phyloP scores from a whole-genome alignment of 2,329 filamentous ascomycete species.

The Truncatella angustata region DNA sequence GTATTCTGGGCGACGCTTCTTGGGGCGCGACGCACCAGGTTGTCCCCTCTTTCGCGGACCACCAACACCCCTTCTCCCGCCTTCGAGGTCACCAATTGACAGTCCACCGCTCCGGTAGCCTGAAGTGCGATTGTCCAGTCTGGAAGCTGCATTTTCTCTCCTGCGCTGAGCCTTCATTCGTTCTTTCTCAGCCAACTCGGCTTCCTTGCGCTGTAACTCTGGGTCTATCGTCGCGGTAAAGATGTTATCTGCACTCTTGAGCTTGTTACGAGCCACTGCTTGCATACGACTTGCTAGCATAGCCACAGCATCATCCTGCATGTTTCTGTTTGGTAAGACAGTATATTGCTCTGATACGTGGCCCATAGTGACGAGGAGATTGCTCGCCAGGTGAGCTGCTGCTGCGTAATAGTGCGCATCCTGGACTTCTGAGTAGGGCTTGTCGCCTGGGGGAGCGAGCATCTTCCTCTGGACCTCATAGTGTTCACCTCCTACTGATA shows the following conservation, averaged over 20 bases:
- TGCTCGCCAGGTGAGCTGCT: constrained; percentile 66
- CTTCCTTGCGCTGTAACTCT: constrained; percentile 70
- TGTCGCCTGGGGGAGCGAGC: constrained; percentile 60
- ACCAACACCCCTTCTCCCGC: constrained; percentile 46
- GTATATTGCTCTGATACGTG: constrained; percentile 73
- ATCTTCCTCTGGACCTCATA: constrained; percentile 72
- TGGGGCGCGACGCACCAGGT: constrained; percentile 47
- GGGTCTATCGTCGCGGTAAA: constrained; percentile 71
- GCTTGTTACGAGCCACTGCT: constrained; percentile 55
- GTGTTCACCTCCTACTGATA: constrained; percentile 73
- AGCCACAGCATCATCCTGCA: constrained; percentile 70
- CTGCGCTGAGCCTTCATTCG: constrained; percentile 64
- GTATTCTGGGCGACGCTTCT: constrained; percentile 61
- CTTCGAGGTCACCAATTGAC: constrained; percentile 69
- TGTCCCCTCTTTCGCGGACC: constrained; percentile 53
- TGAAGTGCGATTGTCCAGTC: constrained; percentile 57
- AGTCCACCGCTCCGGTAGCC: constrained; percentile 54
- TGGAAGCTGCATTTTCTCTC: constrained; percentile 65
- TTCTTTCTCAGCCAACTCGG: constrained; percentile 73
- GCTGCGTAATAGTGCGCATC: constrained; percentile 77
- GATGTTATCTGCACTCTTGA: constrained; percentile 60
- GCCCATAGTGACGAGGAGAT: constrained; percentile 69
- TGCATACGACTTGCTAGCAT: constrained; percentile 67
- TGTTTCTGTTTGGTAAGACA: constrained; percentile 64
- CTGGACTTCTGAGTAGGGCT: constrained; percentile 63